Evolutionary conservation across 805 yeast species (phyloP).

Genomic region (Pichia californica): DNA sequence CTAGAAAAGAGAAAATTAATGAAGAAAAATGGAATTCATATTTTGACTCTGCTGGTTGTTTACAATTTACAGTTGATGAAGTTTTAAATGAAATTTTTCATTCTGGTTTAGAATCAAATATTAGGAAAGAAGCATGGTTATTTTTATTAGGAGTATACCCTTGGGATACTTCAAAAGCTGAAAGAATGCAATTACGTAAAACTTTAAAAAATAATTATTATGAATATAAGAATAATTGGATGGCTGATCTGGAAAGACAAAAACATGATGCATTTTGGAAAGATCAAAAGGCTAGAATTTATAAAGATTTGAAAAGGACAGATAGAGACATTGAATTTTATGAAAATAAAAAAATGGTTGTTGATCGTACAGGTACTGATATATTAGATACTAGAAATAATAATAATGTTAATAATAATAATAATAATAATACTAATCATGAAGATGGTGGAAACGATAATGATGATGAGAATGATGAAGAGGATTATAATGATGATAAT

Average conservation of each 20-base stretch:
- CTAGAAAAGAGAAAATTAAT: slow-evolving; percentile 62
- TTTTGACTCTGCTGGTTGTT: slow-evolving; percentile 74
- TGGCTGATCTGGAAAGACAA: slow-evolving; percentile 46
- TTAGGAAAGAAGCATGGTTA: slow-evolving; percentile 77
- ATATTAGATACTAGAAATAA: slow-evolving; percentile 10
- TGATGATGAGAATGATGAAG: slow-evolving; percentile 29
- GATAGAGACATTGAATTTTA: slow-evolving; percentile 73
- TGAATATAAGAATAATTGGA: slow-evolving; percentile 68
- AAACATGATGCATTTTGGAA: slow-evolving; percentile 64
- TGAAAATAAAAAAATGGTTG: slow-evolving; percentile 10
- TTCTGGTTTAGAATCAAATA: slow-evolving; percentile 63
- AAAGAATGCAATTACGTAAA: slow-evolving; percentile 51
- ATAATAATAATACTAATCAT: neutral
- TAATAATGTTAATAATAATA: slow-evolving; percentile 27
- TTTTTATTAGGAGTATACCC: slow-evolving; percentile 79
- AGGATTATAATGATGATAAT: slow-evolving; percentile 37
- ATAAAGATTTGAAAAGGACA: slow-evolving; percentile 88
- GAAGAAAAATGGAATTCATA: slow-evolving; percentile 76
- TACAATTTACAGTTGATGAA: slow-evolving; percentile 67
- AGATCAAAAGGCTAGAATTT: slow-evolving; percentile 85
- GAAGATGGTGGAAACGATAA: slow-evolving; percentile 41
- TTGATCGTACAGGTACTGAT: slow-evolving; percentile 21
- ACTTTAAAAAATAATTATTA: slow-evolving; percentile 45
- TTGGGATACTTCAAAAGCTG: slow-evolving; percentile 75
- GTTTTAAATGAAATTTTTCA: slow-evolving; percentile 82